phyloP scores from a whole-genome alignment of 2,329 filamentous ascomycete genomes.

The Fusarium brachygibbosum region DNA sequence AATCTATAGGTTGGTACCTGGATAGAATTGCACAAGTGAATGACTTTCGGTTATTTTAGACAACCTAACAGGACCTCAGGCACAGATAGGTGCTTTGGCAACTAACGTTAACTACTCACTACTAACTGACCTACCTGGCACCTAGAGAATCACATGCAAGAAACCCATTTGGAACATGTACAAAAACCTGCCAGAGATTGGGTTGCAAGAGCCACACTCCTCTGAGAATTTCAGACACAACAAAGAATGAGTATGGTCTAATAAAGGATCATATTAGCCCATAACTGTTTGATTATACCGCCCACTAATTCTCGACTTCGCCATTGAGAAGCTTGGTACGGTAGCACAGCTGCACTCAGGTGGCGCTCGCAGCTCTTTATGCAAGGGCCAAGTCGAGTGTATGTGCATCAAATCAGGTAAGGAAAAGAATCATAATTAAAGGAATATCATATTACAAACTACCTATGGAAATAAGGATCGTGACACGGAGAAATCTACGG shows the following conservation, averaged over 20 bases:
- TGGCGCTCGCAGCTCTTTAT: constrained; percentile 32
- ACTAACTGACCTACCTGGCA: no score
- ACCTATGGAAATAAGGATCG: background rate
- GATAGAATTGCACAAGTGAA: background rate
- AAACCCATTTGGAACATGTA: no score
- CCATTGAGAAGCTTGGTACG: constrained; percentile 16
- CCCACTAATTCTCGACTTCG: constrained; percentile 7
- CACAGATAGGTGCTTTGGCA: background rate
- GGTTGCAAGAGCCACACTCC: no score
- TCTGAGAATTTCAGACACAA: background rate
- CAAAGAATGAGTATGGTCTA: background rate
- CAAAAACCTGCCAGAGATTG: no score
- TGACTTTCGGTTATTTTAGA: background rate
- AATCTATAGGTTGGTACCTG: background rate
- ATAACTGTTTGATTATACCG: background rate
- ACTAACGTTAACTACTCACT: no score
- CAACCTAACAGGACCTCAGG: background rate
- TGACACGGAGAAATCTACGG: background rate
- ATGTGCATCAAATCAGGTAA: background rate
- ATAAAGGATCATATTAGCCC: background rate
- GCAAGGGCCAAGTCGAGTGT: constrained; percentile 21
- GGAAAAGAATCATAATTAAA: background rate
- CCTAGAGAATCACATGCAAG: constrained; percentile 35
- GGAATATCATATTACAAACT: background rate
- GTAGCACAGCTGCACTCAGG: constrained; percentile 31